Evolutionary conservation across 805 yeast genomes (phyloP).

Genomic region (Blastobotrys americana): DNA sequence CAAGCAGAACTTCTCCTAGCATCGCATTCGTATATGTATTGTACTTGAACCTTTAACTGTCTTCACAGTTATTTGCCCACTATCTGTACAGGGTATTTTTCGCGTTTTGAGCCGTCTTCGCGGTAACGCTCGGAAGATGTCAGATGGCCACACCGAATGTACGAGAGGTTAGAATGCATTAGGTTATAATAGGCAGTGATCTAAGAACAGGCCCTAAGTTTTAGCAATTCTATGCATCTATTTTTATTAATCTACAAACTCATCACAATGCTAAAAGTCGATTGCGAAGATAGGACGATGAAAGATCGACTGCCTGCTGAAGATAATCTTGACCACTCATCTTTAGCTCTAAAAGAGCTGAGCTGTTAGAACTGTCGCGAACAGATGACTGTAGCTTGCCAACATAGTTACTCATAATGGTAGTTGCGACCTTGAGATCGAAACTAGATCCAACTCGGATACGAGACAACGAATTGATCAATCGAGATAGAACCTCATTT

Average conservation of each 20-base stretch:
- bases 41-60: no score
- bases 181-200: no score
- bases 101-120: no score
- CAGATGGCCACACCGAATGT: no score
- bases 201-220: no score
- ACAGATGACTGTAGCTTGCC: slow-evolving; percentile 14
- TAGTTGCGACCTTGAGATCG: slow-evolving; percentile 21
- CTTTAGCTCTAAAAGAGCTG: slow-evolving; percentile 16
- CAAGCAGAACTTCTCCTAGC: slow-evolving; percentile 23
- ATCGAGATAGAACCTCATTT: slow-evolving; percentile 4
- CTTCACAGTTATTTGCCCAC: no score
- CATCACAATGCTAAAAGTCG: background rate
- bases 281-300: slow-evolving; percentile 15
- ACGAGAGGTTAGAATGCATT: no score
- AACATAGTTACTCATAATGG: slow-evolving; percentile 25
- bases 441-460: slow-evolving; percentile 9
- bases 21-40: slow-evolving; percentile 8
- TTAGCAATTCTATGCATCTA: no score
- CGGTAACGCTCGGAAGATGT: no score
- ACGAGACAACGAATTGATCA: slow-evolving; percentile 9
- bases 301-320: slow-evolving; percentile 14
- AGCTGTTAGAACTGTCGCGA: slow-evolving; percentile 6
- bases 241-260: no score
- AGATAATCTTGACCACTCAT: slow-evolving; percentile 13
- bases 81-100: no score